Evolutionary conservation across 2,329 filamentous ascomycete species (phyloP).

Genomic region (Aspergillus quadrilineatus): DNA sequence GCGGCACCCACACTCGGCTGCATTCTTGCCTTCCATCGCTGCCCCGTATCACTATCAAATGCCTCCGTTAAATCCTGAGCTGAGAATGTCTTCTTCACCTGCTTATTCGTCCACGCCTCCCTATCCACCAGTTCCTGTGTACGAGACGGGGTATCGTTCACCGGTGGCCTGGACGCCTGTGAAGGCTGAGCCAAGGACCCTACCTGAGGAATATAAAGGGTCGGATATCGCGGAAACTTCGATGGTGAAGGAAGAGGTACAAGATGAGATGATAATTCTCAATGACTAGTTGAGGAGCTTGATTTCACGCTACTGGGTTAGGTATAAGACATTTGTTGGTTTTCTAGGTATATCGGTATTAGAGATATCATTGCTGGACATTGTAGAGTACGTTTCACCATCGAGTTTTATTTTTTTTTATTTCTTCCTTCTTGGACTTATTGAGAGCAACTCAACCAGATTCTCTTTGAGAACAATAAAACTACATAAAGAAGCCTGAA

Average conservation of each 20-base stretch:
- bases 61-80: constrained; percentile 8
- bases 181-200: constrained; percentile 24
- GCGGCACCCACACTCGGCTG: constrained; percentile 3
- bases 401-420: too few relatives aligned
- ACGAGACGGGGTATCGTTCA: neutral
- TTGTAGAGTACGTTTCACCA: too few relatives aligned
- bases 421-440: too few relatives aligned
- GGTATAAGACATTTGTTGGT: too few relatives aligned
- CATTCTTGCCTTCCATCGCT: constrained; percentile 11
- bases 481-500: too few relatives aligned
- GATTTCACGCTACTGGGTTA: too few relatives aligned
- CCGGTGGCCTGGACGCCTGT: constrained; percentile 24
- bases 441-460: too few relatives aligned
- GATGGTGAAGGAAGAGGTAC: neutral
- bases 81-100: constrained; percentile 5
- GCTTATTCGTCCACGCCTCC: constrained; percentile 11
- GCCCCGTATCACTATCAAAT: constrained; percentile 10
- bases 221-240: constrained; percentile 25
- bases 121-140: neutral
- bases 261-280: neutral
- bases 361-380: too few relatives aligned
- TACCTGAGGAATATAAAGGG: constrained; percentile 12
- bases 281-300: neutral
- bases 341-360: too few relatives aligned
- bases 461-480: too few relatives aligned